Percentiles rank a stretch among this genome's conserved stretches.
Conservation (phyloP, 73 alveolate genomes). For the Paramecium bursaria region DNA sequence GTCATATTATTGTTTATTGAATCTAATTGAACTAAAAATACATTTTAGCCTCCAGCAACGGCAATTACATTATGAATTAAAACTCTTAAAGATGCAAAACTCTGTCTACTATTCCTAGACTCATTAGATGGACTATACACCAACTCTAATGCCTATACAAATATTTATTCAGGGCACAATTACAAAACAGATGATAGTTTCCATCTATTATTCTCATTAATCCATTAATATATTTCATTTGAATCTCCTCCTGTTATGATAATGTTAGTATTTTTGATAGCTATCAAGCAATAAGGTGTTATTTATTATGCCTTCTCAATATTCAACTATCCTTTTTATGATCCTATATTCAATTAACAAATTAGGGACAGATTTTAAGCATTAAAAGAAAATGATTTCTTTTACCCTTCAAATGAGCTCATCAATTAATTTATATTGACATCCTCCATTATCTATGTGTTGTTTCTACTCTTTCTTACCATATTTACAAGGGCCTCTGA, state of each 20-base stretch:
- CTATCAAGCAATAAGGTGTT: slow-evolving; percentile 39
- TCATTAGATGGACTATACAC: slow-evolving; percentile 42
- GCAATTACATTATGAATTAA: slow-evolving; percentile 23
- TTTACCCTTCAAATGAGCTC: not conserved
- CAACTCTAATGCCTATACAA: slow-evolving; percentile 8
- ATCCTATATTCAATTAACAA: not conserved
- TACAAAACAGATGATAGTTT: slow-evolving; percentile 8
- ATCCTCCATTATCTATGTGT: not conserved
- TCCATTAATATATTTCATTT: slow-evolving; percentile 22
- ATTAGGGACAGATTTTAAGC: not conserved
- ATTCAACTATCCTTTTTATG: too few relatives aligned
- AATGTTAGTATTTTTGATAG: slow-evolving; percentile 11
- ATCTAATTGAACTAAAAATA: slow-evolving; percentile 20
- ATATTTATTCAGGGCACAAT: not conserved
- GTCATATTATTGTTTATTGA: slow-evolving; percentile 12
- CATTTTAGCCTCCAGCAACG: slow-evolving; percentile 6
- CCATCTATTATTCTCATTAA: slow-evolving; percentile 29
- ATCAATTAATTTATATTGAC: slow-evolving; percentile 29
- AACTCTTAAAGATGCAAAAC: slow-evolving; percentile 47
- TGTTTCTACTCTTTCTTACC: slow-evolving; percentile 16
- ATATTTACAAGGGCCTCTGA: slow-evolving; percentile 15
- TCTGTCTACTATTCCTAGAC: slow-evolving; percentile 4
- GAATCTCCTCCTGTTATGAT: slow-evolving; percentile 44
- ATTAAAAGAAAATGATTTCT: not conserved
- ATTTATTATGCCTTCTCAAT: not conserved